A percentile compares a stretch with the other conserved stretches of the same genome.
Evolutionary conservation across 2,329 filamentous ascomycete genomes (phyloP).

Genomic region (Colletotrichum horii): DNA sequence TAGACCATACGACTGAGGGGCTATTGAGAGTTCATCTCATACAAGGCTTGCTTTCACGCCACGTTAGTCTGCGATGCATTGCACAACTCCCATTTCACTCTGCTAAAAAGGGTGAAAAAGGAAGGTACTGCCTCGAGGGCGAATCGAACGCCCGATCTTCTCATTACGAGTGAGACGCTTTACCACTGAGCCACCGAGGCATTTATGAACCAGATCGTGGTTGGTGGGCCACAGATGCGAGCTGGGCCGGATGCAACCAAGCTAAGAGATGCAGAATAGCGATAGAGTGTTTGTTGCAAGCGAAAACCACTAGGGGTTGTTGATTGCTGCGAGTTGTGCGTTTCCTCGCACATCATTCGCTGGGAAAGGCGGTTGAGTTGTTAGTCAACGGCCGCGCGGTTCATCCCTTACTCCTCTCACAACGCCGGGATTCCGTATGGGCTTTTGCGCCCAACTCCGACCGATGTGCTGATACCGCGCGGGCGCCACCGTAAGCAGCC

Average conservation of each 20-base stretch:
- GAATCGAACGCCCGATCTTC: slow-evolving; percentile 21
- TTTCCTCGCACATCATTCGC: background rate
- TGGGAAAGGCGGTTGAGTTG: background rate
- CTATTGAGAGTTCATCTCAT: background rate
- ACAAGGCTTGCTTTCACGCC: background rate
- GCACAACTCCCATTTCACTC: background rate
- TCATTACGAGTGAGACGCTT: slow-evolving; percentile 21
- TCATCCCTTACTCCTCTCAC: background rate
- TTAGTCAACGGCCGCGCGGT: background rate
- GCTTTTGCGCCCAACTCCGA: background rate
- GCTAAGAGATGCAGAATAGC: background rate
- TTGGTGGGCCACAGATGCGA: background rate
- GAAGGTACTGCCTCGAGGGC: slow-evolving; percentile 9
- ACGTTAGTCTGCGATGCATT: fast-evolving
- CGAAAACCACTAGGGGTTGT: background rate
- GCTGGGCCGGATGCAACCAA: background rate
- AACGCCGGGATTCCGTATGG: background rate
- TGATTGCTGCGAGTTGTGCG: background rate
- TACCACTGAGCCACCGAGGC: slow-evolving; percentile 17
- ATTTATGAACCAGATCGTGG: background rate
- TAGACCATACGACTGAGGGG: background rate
- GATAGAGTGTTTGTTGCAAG: background rate
- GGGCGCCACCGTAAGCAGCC: background rate
- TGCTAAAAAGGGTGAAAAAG: background rate
- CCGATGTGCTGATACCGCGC: background rate